Evolutionary conservation across 2,329 filamentous ascomycete genomes (phyloP).

Genomic region (Phialocephala sp.): DNA sequence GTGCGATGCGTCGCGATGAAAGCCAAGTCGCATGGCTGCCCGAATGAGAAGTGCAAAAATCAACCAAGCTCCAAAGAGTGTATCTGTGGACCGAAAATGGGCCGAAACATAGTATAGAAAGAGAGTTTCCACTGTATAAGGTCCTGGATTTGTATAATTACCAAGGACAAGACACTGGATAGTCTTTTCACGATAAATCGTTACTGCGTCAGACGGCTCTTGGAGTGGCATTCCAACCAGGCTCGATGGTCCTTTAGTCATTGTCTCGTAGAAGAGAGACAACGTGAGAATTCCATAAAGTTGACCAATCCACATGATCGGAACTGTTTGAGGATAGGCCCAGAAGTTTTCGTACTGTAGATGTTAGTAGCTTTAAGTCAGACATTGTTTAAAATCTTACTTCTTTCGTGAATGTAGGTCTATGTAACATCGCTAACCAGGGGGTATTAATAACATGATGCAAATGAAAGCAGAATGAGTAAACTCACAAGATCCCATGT

Average conservation of each 20-base stretch:
- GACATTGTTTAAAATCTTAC: slow-evolving; percentile 36
- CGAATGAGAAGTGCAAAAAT: slow-evolving; percentile 57
- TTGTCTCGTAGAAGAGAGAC: slow-evolving; percentile 34
- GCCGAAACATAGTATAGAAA: slow-evolving; percentile 58
- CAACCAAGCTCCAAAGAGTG: slow-evolving; percentile 60
- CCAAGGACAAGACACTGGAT: slow-evolving; percentile 58
- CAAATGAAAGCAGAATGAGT: not conserved
- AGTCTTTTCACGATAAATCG: slow-evolving; percentile 54
- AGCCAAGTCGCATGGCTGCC: slow-evolving; percentile 61
- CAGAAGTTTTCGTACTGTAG: slow-evolving; percentile 42
- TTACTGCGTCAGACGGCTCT: slow-evolving; percentile 49
- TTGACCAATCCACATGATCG: slow-evolving; percentile 58
- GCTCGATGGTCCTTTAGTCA: slow-evolving; percentile 13
- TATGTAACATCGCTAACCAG: slow-evolving; percentile 48
- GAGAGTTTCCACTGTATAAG: slow-evolving; percentile 56
- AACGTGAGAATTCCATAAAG: slow-evolving; percentile 45
- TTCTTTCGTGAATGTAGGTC: slow-evolving; percentile 54
- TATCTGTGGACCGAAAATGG: slow-evolving; percentile 55
- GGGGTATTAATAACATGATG: not conserved
- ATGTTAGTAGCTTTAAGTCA: slow-evolving; percentile 15
- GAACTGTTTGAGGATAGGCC: slow-evolving; percentile 37
- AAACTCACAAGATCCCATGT: slow-evolving; percentile 55
- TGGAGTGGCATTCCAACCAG: slow-evolving; percentile 50
- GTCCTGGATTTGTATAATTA: slow-evolving; percentile 56
- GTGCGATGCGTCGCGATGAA: slow-evolving; percentile 60